Evolutionary conservation across 1,284 basidiomycete species (phyloP).

Genomic region (Agroathelia rolfsii): DNA sequence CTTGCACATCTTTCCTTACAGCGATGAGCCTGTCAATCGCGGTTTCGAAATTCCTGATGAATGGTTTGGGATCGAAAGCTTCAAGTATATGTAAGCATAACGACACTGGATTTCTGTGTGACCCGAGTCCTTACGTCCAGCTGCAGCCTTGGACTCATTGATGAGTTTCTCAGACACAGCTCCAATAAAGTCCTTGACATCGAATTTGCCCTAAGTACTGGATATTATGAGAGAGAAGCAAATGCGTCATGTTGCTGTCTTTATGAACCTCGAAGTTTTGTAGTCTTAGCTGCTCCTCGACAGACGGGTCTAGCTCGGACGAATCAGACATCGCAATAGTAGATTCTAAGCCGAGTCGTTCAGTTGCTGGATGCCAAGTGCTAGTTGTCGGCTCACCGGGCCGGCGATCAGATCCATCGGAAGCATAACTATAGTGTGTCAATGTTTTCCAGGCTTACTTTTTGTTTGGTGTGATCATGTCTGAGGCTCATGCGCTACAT

Average conservation of each 20-base stretch:
- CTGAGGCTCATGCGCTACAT: constrained; percentile 22
- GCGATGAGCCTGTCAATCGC: constrained; percentile 82
- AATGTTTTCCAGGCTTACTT: too few species aligned
- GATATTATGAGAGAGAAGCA: not conserved
- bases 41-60: constrained; percentile 85
- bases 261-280: constrained; percentile 52
- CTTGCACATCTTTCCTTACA: constrained; percentile 80
- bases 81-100: not conserved
- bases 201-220: constrained; percentile 68
- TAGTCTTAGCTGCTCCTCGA: constrained; percentile 56
- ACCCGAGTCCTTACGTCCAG: constrained; percentile 60
- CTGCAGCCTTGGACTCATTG: constrained; percentile 67
- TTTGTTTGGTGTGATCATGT: not conserved
- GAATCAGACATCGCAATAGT: constrained; percentile 11
- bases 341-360: not conserved
- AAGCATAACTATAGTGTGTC: not conserved
- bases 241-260: constrained; percentile 1
- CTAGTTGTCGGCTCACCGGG: not conserved
- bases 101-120: constrained; percentile 2
- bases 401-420: not conserved
- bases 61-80: constrained; percentile 94
- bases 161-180: constrained; percentile 82
- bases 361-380: not conserved
- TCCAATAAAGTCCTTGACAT: constrained; percentile 84
- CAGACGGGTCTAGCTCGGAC: constrained; percentile 36